These are phyloP conservation scores for Schizosaccharomyces cryophilus DNA, from an alignment of 805 yeast genomes.

Conservation along the genomic window DNA sequence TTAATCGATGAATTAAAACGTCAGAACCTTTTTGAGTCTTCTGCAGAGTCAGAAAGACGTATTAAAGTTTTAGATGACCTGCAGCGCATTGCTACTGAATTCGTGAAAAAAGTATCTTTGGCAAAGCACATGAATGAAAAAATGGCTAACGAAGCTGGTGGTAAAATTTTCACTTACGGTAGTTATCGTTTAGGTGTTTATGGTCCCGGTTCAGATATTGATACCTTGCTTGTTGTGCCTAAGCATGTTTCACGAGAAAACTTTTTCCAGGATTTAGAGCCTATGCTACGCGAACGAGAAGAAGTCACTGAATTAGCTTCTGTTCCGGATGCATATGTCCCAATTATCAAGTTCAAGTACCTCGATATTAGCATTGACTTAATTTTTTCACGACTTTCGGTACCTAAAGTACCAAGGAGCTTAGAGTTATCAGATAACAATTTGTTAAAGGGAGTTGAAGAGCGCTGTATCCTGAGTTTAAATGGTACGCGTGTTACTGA, in stretches of 20 bases:
- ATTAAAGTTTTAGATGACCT: slow-evolving; percentile 44
- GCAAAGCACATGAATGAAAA: slow-evolving; percentile 86
- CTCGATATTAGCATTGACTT: slow-evolving; percentile 84
- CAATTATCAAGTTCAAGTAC: slow-evolving; percentile 73
- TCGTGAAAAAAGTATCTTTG: slow-evolving; percentile 59
- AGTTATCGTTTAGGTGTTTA: slow-evolving; percentile 86
- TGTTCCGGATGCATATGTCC: slow-evolving; percentile 95
- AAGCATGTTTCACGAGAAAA: slow-evolving; percentile 81
- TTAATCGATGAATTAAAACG: slow-evolving; percentile 55
- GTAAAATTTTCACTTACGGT: slow-evolving; percentile 89
- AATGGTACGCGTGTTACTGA: slow-evolving; percentile 96
- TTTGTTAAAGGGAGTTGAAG: slow-evolving; percentile 65
- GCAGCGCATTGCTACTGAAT: slow-evolving; percentile 53
- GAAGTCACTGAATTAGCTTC: slow-evolving; percentile 79
- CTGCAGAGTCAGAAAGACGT: slow-evolving; percentile 48
- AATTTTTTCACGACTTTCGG: slow-evolving; percentile 57
- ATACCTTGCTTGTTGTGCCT: slow-evolving; percentile 87
- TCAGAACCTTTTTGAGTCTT: slow-evolving; percentile 76
- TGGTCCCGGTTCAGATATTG: slow-evolving; percentile 96
- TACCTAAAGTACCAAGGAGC: slow-evolving; percentile 58
- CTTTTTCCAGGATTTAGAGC: slow-evolving; percentile 61
- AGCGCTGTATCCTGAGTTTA: slow-evolving; percentile 64
- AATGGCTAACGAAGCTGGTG: slow-evolving; percentile 93
- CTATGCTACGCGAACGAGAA: slow-evolving; percentile 40
- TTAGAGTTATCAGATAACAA: slow-evolving; percentile 66